Percentiles rank a stretch among this genome's conserved stretches.
phyloP scores from a whole-genome alignment of 176 grass and related monocot genomes.

The Cenchrus americanus region DNA sequence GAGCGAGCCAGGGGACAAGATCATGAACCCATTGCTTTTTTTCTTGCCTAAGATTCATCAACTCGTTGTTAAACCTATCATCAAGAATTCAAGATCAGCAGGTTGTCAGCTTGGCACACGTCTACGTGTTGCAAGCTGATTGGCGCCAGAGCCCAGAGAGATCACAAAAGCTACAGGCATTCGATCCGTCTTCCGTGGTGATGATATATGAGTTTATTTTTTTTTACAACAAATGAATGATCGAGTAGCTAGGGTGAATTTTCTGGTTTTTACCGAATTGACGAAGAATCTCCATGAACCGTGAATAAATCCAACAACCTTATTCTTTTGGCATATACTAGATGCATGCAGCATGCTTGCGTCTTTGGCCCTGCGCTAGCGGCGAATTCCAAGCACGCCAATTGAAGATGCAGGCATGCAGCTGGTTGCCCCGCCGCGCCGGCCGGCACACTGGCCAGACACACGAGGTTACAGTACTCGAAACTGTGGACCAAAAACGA shows the following conservation, averaged over 20 bases:
- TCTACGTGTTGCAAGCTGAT: slow-evolving; percentile 33
- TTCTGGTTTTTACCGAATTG: not conserved
- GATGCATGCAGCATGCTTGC: not conserved
- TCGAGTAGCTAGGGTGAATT: not conserved
- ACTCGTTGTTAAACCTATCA: slow-evolving; percentile 19
- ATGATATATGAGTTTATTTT: no score
- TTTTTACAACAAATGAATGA: no score
- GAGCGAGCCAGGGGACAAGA: slow-evolving; percentile 14
- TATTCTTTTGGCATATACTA: not conserved
- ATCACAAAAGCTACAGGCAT: not conserved
- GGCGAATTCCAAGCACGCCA: not conserved
- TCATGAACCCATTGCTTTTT: not conserved
- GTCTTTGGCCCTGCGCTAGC: not conserved
- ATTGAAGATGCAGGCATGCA: not conserved
- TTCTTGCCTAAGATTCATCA: not conserved
- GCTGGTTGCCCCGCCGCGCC: not conserved
- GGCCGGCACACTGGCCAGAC: not conserved
- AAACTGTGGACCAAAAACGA: slow-evolving; percentile 1
- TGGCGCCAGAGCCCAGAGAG: not conserved
- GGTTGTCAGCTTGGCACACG: not conserved
- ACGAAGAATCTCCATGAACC: not conserved
- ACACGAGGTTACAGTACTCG: not conserved
- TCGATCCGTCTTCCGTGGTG: no score
- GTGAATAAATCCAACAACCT: not conserved
- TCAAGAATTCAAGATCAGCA: slow-evolving; percentile 3